phyloP scores from a whole-genome alignment of 1,284 basidiomycete genomes.

The Pterula multifida region DNA sequence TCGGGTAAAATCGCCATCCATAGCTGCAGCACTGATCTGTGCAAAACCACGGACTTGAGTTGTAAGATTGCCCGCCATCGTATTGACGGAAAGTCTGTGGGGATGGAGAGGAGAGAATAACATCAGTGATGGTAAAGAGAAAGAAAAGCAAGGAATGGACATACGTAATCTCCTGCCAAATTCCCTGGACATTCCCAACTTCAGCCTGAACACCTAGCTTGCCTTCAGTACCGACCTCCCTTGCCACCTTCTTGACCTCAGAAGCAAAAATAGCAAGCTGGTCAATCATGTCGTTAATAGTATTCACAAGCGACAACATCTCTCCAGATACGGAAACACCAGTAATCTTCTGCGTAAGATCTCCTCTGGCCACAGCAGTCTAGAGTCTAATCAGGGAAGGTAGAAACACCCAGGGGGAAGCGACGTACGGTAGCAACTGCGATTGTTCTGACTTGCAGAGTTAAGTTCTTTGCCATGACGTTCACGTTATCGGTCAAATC shows the following conservation, averaged over 20 bases:
- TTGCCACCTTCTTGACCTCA: conserved; percentile 91
- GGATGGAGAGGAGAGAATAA: too few relatives aligned
- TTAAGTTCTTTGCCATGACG: conserved; percentile 81
- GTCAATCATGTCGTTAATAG: conserved; percentile 95
- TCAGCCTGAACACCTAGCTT: conserved; percentile 97
- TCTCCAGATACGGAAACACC: conserved; percentile 93
- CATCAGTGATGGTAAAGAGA: conserved; percentile 6
- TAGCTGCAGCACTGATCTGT: conserved; percentile 96
- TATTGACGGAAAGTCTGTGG: conserved; percentile 76
- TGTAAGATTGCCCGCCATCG: conserved; percentile 93
- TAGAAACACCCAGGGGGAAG: conserved; percentile 1
- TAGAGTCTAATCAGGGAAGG: conserved; percentile 16
- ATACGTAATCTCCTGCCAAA: conserved; percentile 98
- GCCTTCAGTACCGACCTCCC: conserved; percentile 93
- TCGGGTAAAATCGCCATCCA: conserved; percentile 96
- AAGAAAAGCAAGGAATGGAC: conserved; percentile 21
- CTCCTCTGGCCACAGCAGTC: conserved; percentile 91
- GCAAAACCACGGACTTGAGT: conserved; percentile 99
- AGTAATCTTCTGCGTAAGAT: conserved; percentile 88
- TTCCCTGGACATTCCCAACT: conserved; percentile 93
- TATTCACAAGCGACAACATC: conserved; percentile 88
- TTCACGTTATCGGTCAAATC: conserved; percentile 93
- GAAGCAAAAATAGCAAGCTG: conserved; percentile 89
- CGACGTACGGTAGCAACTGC: conserved; percentile 71
- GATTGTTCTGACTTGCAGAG: conserved; percentile 90